Percentiles rank a stretch among this genome's conserved stretches.
phyloP scores from a whole-genome alignment of 108 stramenopile genomes.

The Tribonema minus region DNA sequence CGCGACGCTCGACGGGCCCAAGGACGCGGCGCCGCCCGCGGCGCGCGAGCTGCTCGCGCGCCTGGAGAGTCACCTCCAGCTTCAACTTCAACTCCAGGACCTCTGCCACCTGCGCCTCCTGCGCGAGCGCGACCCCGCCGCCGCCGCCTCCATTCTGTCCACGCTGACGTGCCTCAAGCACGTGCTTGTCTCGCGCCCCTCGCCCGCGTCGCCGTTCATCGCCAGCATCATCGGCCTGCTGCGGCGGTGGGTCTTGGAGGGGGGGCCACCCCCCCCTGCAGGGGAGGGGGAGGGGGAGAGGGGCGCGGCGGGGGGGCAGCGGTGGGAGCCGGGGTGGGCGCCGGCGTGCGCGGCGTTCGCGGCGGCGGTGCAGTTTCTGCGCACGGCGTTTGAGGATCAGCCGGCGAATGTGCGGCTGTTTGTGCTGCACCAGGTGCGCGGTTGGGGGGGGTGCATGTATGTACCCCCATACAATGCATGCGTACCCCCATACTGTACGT shows the following conservation, averaged over 20 bases:
- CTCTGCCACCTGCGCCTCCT: constrained; percentile 35
- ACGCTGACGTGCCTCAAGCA: constrained; percentile 33
- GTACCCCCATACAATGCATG: too few relatives aligned
- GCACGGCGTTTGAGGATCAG: constrained; percentile 16
- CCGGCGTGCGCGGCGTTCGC: background rate
- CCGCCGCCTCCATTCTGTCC: background rate
- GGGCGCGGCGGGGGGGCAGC: background rate
- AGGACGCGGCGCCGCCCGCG: constrained; percentile 10
- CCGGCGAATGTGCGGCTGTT: constrained; percentile 30
- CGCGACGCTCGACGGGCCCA: constrained; percentile 18
- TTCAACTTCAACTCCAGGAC: too few relatives aligned
- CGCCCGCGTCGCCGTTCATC: constrained; percentile 20
- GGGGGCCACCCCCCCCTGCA: too few relatives aligned
- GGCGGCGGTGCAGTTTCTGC: constrained; percentile 2
- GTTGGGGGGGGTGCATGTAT: too few relatives aligned
- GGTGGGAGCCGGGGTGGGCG: background rate
- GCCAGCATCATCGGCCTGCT: too few relatives aligned
- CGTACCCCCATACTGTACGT: too few relatives aligned
- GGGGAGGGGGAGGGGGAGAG: too few relatives aligned
- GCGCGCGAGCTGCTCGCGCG: too few relatives aligned
- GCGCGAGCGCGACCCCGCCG: constrained; percentile 8
- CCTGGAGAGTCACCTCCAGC: constrained; percentile 28
- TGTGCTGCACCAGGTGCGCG: constrained; percentile 30
- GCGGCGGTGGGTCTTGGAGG: too few relatives aligned
- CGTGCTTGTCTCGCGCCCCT: constrained; percentile 14